Conservation (phyloP, 2,329 filamentous ascomycete genomes). For the Hypoxylon rubiginosum region DNA sequence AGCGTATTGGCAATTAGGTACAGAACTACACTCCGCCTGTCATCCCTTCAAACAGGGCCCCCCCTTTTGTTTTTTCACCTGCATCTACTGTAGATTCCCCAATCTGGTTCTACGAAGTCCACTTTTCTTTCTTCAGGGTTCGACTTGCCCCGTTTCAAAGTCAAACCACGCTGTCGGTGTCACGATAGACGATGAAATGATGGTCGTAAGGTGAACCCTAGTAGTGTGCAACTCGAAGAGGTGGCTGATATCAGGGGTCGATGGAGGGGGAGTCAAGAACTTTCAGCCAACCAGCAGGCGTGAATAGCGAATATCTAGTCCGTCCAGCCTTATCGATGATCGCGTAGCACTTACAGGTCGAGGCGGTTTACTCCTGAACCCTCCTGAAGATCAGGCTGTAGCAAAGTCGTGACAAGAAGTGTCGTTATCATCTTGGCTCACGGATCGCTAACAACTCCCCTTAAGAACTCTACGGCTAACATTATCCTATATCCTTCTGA, state of each 20-base stretch:
- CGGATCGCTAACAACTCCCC: conserved; percentile 4
- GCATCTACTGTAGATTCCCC: conserved; percentile 8
- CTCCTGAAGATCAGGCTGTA: conserved; percentile 5
- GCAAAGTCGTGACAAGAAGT: background rate
- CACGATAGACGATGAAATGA: conserved; percentile 30
- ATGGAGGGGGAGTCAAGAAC: conserved; percentile 11
- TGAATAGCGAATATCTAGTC: conserved; percentile 6
- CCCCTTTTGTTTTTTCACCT: conserved; percentile 6
- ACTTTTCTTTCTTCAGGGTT: conserved; percentile 15
- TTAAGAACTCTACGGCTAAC: background rate
- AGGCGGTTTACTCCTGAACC: conserved; percentile 14
- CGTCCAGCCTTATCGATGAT: conserved; percentile 17
- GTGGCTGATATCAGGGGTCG: conserved; percentile 10
- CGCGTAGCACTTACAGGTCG: background rate
- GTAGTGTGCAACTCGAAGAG: conserved; percentile 6
- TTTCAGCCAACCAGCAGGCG: conserved; percentile 13
- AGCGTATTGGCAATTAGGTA: conserved; percentile 22
- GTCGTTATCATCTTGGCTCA: background rate
- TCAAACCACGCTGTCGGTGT: conserved; percentile 32
- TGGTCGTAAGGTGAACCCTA: conserved; percentile 21
- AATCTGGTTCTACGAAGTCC: conserved; percentile 1
- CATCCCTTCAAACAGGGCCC: conserved; percentile 13
- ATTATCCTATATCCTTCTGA: background rate
- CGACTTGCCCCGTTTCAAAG: conserved; percentile 25
- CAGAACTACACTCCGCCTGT: background rate